Evolutionary conservation across 805 yeast species (phyloP).

Genomic region (Saccharomycopsis oosterbeekiorum): DNA sequence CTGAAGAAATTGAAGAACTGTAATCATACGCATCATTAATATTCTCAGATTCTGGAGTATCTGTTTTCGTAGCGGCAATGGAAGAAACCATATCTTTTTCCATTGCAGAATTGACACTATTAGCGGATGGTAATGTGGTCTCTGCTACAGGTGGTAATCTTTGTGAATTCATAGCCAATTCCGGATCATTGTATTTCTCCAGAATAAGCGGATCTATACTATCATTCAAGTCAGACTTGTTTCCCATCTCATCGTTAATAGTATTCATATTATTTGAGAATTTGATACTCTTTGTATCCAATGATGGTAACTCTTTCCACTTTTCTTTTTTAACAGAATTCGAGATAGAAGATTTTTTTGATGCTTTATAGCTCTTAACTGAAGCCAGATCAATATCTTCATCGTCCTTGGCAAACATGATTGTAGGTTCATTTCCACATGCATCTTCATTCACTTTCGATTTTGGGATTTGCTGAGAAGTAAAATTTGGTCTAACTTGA

Average conservation of each 20-base stretch:
- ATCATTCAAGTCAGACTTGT: neutral
- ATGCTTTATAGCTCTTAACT: neutral
- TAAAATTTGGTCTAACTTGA: conserved; percentile 48
- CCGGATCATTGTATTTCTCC: neutral
- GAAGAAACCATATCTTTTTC: neutral
- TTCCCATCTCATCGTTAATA: neutral
- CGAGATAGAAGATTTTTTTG: neutral
- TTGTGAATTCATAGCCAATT: neutral
- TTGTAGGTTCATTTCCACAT: conserved; percentile 57
- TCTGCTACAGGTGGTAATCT: neutral
- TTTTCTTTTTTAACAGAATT: conserved; percentile 2
- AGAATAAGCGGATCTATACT: neutral
- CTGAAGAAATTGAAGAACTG: conserved; percentile 2
- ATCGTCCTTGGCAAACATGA: conserved; percentile 38
- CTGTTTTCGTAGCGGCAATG: neutral
- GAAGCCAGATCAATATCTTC: conserved; percentile 8
- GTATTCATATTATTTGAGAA: neutral
- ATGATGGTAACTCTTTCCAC: neutral
- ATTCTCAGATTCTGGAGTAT: neutral
- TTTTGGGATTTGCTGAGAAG: conserved; percentile 63
- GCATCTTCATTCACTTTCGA: conserved; percentile 61
- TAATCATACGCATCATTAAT: neutral
- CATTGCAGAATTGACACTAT: neutral
- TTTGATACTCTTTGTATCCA: neutral
- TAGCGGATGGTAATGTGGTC: neutral